A percentile compares a stretch with the other conserved stretches of the same genome.
These are phyloP conservation scores for Globisporangium carolinianum DNA, from an alignment of 352 stramenopile species.

Conservation along the genomic window DNA sequence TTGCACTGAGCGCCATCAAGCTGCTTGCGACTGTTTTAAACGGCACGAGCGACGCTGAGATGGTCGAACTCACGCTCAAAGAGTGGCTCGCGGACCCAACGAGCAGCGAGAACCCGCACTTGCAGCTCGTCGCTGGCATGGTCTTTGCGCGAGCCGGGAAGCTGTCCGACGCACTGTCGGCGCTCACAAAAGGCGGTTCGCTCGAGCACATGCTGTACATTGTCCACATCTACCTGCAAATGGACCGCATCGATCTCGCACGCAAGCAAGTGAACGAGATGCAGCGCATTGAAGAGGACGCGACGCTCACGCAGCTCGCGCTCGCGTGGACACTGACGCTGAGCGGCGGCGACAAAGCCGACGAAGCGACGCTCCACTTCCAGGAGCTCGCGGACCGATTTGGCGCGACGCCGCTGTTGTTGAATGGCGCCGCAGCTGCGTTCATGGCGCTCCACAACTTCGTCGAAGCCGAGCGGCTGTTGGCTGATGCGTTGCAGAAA, in stretches of 20 bases:
- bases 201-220: constrained; percentile 92
- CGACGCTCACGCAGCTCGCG: constrained; percentile 92
- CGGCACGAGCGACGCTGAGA: constrained; percentile 68
- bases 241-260: constrained; percentile 93
- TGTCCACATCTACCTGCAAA: constrained; percentile 85
- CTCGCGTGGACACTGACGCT: constrained; percentile 85
- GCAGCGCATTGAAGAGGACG: constrained; percentile 93
- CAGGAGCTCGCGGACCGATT: constrained; percentile 93
- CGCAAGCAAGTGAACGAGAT: constrained; percentile 86
- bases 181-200: constrained; percentile 83
- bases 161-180: constrained; percentile 92
- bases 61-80: constrained; percentile 88
- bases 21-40: constrained; percentile 83
- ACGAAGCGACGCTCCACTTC: constrained; percentile 91
- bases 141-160: constrained; percentile 91
- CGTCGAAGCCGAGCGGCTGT: constrained; percentile 79
- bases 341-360: constrained; percentile 71
- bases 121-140: constrained; percentile 92
- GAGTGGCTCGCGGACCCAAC: constrained; percentile 83
- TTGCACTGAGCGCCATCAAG: constrained; percentile 79
- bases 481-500: constrained; percentile 86
- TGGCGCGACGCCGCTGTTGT: constrained; percentile 84
- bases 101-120: constrained; percentile 81
- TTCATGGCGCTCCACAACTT: constrained; percentile 92
- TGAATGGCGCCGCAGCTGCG: constrained; percentile 89